These are phyloP conservation scores for Ogataea degrootiae DNA, from an alignment of 805 yeast species.

Conservation along the genomic window DNA sequence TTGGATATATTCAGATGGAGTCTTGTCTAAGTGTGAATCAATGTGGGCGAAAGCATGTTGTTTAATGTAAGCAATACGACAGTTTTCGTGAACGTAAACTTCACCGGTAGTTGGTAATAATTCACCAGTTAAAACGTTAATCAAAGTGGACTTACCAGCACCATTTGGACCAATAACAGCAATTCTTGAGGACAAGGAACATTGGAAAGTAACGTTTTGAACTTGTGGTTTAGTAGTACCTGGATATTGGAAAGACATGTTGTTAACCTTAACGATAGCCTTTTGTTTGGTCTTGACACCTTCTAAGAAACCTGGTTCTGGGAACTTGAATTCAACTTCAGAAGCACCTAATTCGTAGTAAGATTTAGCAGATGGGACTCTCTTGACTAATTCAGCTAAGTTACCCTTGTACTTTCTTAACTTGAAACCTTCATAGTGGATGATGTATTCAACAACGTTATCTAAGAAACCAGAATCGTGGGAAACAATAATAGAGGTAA, in stretches of 20 bases:
- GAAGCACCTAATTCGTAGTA: constrained; percentile 99
- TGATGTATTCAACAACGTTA: constrained; percentile 94
- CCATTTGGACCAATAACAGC: constrained; percentile 99
- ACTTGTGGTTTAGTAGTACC: constrained; percentile 98
- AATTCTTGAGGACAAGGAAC: constrained; percentile 98
- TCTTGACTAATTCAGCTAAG: constrained; percentile 97
- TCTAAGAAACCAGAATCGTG: constrained; percentile 99
- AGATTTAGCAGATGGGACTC: constrained; percentile 98
- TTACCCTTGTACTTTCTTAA: constrained; percentile 99
- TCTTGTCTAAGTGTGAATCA: constrained; percentile 97
- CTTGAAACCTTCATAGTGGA: constrained; percentile 99
- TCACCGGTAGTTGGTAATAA: constrained; percentile 97
- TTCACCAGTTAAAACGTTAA: constrained; percentile 99
- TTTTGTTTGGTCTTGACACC: constrained; percentile 99
- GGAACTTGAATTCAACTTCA: constrained; percentile 94
- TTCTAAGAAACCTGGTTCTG: constrained; percentile 99
- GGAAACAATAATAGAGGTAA: constrained; percentile 97
- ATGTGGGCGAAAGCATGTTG: constrained; percentile 99
- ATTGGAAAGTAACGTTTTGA: constrained; percentile 89
- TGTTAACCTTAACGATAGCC: constrained; percentile 96
- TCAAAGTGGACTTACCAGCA: constrained; percentile 99
- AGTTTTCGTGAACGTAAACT: constrained; percentile 98
- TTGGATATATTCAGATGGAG: constrained; percentile 99
- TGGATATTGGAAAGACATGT: constrained; percentile 99
- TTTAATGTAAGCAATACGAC: constrained; percentile 99